Base-by-base conservation (phyloP, 345 rosid genomes). In the Raphanus sativus region DNA sequence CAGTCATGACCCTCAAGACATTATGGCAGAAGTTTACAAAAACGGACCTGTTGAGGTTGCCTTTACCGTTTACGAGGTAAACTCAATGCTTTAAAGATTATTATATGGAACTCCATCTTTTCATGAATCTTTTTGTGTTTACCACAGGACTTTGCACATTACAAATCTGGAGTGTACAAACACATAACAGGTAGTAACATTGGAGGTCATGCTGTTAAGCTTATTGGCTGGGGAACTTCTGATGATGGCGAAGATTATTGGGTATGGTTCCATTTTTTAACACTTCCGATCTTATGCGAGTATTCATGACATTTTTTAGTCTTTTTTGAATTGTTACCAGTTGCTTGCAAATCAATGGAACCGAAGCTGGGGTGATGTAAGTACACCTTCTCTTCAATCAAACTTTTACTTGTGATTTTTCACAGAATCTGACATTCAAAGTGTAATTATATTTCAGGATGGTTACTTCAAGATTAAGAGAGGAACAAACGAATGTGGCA, bases 161-260 rank as follows among this genome's bases (percentile, higher is more conserved):
- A 94, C 73, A 89, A 89, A 81, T 88, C 94, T 1, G 98, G 98
- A 62, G 91, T 92, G 67, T 92, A 94, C 89, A 90, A 86, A 80
- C 91, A 94, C 80, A 73, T 92, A 50, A 85, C 92, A 0, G 98
- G 97, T 68, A 71, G 4, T 64, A 82, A 74, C 45, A 52, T 94
- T 86, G 98, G 97, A 70, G 97, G 98, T 36, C 97, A 92, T 78
- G 97, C 95, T 50, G 98, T 92, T 80, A 94, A 92, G 82, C 89
- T 94, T 61, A 90, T 94, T 32, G 98, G 98, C 0, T 94, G 98
- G 98, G 98, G 98, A 69, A 90, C 98, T 61, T 80, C 95, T 34
- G 91, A 86, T 9, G 96, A 86, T 2, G 97, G 97, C 24, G 89
- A 94, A 81, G 97, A 92, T 71, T 94, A 92, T 38, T 94, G 97